Conservation (phyloP, 495 filamentous ascomycete genomes). For the Aspergillus cristatus region DNA sequence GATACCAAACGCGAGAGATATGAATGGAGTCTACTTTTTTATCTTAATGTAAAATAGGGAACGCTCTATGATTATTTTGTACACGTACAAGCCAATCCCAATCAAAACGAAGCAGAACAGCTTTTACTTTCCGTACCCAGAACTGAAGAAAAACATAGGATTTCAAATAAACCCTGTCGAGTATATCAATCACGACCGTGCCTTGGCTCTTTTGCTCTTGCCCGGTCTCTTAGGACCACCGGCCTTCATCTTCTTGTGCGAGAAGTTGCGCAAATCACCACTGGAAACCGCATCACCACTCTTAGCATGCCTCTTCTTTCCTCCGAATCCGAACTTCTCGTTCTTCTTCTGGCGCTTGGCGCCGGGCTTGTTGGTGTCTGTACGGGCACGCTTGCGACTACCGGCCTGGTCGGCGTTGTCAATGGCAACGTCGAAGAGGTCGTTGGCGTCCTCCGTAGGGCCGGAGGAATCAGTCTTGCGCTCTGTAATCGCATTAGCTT, state of each 20-base stretch:
- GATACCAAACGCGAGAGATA: too few species aligned
- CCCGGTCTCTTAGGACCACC: conserved; percentile 47
- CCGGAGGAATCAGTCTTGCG: conserved; percentile 63
- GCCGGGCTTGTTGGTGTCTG: conserved; percentile 35
- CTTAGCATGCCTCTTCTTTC: conserved; percentile 85
- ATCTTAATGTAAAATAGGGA: too few species aligned
- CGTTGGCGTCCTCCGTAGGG: conserved; percentile 59
- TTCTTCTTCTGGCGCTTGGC: conserved; percentile 86
- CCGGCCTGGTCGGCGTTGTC: conserved; percentile 60
- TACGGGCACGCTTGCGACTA: conserved; percentile 26
- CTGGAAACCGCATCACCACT: conserved; percentile 75
- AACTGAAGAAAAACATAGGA: too few species aligned
- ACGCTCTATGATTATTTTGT: too few species aligned
- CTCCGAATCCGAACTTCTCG: conserved; percentile 85
- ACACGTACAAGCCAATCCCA: too few species aligned
- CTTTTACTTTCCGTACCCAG: too few species aligned
- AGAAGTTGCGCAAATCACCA: conserved; percentile 71
- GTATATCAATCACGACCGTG: conserved; percentile 14
- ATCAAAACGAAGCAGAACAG: too few species aligned
- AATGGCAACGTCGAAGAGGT: conserved; percentile 90
- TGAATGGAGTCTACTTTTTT: too few species aligned
- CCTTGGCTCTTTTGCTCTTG: conserved; percentile 53
- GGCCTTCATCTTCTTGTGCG: conserved; percentile 66
- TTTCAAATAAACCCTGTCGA: too few species aligned
- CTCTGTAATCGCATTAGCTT: conserved; percentile 43